Conservation (phyloP, 169 alveolate genomes). For the Cryptosporidium ubiquitum region DNA sequence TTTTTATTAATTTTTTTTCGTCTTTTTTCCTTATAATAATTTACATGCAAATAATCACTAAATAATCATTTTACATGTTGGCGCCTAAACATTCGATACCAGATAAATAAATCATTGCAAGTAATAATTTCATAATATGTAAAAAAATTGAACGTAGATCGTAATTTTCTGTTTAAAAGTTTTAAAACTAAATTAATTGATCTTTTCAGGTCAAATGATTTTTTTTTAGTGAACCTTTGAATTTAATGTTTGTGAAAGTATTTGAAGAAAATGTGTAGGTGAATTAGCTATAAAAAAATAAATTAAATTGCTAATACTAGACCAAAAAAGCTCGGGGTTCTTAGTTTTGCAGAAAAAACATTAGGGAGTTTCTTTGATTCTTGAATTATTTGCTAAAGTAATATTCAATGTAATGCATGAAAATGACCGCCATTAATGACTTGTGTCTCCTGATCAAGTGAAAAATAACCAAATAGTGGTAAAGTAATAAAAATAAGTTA, state of each 20-base stretch:
- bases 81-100: constrained; percentile 26
- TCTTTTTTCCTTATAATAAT: background rate
- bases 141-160: background rate
- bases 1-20: background rate
- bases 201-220: background rate
- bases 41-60: constrained; percentile 2
- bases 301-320: too few species aligned
- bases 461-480: background rate
- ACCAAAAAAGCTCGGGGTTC: background rate
- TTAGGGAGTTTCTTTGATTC: background rate
- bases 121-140: background rate
- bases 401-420: constrained; percentile 10
- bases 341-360: background rate
- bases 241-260: background rate
- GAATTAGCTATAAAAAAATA: too few species aligned
- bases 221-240: too few species aligned
- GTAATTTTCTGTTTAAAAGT: background rate
- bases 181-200: too few species aligned
- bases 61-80: constrained; percentile 23
- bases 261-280: too few species aligned
- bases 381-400: background rate
- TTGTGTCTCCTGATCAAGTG: constrained; percentile 41
- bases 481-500: constrained; percentile 10
- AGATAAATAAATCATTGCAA: background rate
- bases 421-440: constrained; percentile 15